Percentiles rank a stretch among this genome's conserved stretches.
phyloP scores from a whole-genome alignment of 2,329 filamentous ascomycete species.

The Aspergillus fijiensis region DNA sequence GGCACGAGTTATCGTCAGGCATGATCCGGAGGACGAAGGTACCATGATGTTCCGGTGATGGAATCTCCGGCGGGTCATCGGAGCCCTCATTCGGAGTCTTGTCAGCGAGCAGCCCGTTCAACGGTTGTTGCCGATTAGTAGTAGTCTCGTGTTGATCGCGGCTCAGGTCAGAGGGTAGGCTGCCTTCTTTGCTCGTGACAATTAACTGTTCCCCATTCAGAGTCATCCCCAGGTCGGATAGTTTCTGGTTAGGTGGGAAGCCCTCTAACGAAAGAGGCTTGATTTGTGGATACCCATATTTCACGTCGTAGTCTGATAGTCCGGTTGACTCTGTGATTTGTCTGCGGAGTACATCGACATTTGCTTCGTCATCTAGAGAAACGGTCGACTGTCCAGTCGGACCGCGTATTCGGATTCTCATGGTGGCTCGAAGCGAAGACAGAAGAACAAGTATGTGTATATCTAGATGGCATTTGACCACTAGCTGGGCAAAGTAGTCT shows the following conservation, averaged over 20 bases:
- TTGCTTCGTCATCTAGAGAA: slow-evolving; percentile 65
- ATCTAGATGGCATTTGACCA: not conserved
- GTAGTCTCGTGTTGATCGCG: slow-evolving; percentile 12
- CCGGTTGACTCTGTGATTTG: slow-evolving; percentile 60
- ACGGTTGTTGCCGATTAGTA: slow-evolving; percentile 14
- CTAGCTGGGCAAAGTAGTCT: not conserved
- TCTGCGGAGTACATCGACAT: slow-evolving; percentile 41
- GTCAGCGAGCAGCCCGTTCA: slow-evolving; percentile 35
- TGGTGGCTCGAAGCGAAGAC: slow-evolving; percentile 36
- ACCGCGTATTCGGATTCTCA: slow-evolving; percentile 74
- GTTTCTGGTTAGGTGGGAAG: slow-evolving; percentile 50
- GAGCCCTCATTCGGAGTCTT: slow-evolving; percentile 42
- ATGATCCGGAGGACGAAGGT: slow-evolving; percentile 79
- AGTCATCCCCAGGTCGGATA: slow-evolving; percentile 59
- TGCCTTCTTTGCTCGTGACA: slow-evolving; percentile 51
- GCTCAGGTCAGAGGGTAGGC: slow-evolving; percentile 7
- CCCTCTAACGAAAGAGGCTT: slow-evolving; percentile 63
- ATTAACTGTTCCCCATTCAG: slow-evolving; percentile 69
- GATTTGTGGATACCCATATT: slow-evolving; percentile 76
- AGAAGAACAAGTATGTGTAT: too few species aligned
- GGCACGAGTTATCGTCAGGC: slow-evolving; percentile 94
- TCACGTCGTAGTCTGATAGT: slow-evolving; percentile 68
- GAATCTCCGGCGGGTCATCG: slow-evolving; percentile 62
- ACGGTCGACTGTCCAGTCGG: slow-evolving; percentile 72
- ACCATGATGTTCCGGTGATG: slow-evolving; percentile 56